Evolutionary conservation across 176 grass and related monocot genomes (phyloP), one percentile per base, ranked within the genome.

Genomic region (Oryza punctata): DNA sequence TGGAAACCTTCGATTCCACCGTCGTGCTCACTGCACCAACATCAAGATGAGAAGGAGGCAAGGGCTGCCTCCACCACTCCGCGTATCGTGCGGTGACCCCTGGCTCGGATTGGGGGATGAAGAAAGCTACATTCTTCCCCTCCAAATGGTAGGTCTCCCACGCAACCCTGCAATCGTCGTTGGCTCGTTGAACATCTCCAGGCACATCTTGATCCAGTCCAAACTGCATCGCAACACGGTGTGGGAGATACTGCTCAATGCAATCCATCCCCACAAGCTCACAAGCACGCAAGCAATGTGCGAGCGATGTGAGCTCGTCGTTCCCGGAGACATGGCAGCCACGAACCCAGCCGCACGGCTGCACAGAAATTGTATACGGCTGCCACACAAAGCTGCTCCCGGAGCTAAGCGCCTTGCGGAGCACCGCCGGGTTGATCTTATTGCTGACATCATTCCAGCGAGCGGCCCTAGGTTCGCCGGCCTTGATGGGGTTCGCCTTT

Each of bases 131-230:
- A 78, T 88, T 90, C 88, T 90, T 89, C 12, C 86, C 83, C n/a
- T 86, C 82, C 67, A 95, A 82, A 60, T 95, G 85, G 73, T 93
- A 95, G 26, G 87, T 93, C 54, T 88, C 32, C 93, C 96, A 98
- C 45, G 92, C 91, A 32, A 75, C 68, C 23, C 28, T 85, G 93
- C 91, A 98, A 33, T 77, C 79, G 18, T 85, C 57, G 84, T 90
- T 88, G n/a, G 84, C 79, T 76, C 87, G 89, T 26, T 8, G 38
- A 82, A 98, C 74, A 67, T 86, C 65, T 27, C 79, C 67, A 3
- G 96, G 96, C 72, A 98, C 74, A 78, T 98, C 96, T 74, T 98
- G 96, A 82, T 98, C 93, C 41, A 98, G 88, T 25, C 96, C 96
- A 70, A 98, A 95, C 88, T 98, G 93, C 89, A 93, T 98, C 27